Evolutionary conservation across 176 grass and related monocot species (phyloP).

Genomic region (Eragrostis nindensis): DNA sequence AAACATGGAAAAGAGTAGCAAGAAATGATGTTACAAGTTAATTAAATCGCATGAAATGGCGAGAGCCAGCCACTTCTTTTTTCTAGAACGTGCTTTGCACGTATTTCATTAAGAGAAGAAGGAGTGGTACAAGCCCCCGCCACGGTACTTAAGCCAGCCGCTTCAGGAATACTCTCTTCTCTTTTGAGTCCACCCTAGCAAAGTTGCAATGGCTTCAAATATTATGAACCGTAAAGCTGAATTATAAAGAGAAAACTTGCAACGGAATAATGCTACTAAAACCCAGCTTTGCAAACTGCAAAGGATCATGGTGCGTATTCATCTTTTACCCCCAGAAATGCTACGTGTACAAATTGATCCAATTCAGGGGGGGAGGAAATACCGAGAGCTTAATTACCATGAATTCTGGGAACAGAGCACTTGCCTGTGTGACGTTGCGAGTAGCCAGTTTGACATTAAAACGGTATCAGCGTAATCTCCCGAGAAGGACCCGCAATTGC

Average conservation of each 20-base stretch:
- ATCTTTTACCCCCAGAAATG: neutral
- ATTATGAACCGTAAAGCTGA: neutral
- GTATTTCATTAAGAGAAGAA: no score
- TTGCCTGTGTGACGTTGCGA: neutral
- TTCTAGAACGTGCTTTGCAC: no score
- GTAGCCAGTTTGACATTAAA: slow-evolving; percentile 23
- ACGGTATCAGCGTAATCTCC: neutral
- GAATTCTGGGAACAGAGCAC: neutral
- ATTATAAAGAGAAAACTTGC: neutral
- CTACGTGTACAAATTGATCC: no score
- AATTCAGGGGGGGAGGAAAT: no score
- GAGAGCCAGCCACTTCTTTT: no score
- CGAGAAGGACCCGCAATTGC: neutral
- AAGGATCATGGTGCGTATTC: neutral
- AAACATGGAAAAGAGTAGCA: no score
- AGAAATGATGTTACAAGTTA: no score
- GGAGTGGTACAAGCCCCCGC: no score
- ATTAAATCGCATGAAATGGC: no score
- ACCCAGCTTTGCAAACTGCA: neutral
- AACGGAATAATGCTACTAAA: neutral
- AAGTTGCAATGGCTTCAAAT: neutral
- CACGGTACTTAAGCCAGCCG: no score
- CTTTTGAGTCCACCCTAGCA: neutral
- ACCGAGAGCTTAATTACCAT: neutral
- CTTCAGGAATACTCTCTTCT: neutral